A percentile compares a stretch with the other conserved stretches of the same genome.
These are phyloP conservation scores for Yamadazyma sp. DNA, from an alignment of 1,139 yeast genomes.

Conservation along the genomic window DNA sequence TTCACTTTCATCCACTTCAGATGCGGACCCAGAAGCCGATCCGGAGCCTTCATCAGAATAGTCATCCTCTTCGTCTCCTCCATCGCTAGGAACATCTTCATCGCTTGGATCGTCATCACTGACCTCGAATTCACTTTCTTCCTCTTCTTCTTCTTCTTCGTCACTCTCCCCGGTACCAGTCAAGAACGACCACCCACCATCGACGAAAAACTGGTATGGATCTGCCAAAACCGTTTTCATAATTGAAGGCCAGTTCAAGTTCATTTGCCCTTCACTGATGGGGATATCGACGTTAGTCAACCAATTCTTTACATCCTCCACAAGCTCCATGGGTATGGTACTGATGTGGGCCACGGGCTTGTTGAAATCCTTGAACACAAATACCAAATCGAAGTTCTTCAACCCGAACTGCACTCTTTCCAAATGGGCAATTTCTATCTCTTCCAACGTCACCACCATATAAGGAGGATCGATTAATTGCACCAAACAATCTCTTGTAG, in stretches of 20 bases:
- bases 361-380: conserved; percentile 87
- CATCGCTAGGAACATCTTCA: conserved; percentile 67
- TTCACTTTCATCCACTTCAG: conserved; percentile 43
- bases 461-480: conserved; percentile 96
- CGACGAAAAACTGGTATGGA: conserved; percentile 89
- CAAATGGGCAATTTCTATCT: conserved; percentile 90
- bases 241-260: conserved; percentile 92
- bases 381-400: conserved; percentile 93
- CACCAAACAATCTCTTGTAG: conserved; percentile 93
- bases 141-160: conserved; percentile 59
- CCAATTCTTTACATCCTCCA: conserved; percentile 96
- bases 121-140: conserved; percentile 60
- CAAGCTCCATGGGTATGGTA: conserved; percentile 88
- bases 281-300: conserved; percentile 95
- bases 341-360: conserved; percentile 89
- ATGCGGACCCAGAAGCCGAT: conserved; percentile 35
- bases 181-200: conserved; percentile 96
- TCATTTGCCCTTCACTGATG: conserved; percentile 90
- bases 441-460: conserved; percentile 84
- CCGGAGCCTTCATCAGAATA: conserved; percentile 38
- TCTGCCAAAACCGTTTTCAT: conserved; percentile 93
- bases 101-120: conserved; percentile 72
- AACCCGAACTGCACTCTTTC: conserved; percentile 98
- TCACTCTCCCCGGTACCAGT: conserved; percentile 69
- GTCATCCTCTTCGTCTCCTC: conserved; percentile 52